These are phyloP conservation scores for Nemania bipapillata DNA, from an alignment of 2,329 filamentous ascomycete species.

Conservation along the genomic window DNA sequence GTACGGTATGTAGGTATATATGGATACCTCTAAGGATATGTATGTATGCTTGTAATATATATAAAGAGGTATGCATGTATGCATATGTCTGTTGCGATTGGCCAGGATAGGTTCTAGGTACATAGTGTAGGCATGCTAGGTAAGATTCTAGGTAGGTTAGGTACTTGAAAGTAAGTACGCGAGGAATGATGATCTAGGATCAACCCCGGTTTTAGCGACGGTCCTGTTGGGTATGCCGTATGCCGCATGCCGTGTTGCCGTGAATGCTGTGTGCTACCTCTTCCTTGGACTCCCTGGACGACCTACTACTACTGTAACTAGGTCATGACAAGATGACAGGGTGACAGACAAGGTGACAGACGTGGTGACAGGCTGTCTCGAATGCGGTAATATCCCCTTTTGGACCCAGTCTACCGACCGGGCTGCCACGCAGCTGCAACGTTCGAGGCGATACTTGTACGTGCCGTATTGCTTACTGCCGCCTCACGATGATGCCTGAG, in stretches of 20 bases:
- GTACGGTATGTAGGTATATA: not conserved
- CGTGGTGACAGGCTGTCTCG: not conserved
- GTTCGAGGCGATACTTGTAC: conserved; percentile 13
- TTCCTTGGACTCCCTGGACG: too few species aligned
- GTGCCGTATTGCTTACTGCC: conserved; percentile 37
- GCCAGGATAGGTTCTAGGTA: too few species aligned
- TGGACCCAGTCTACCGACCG: not conserved
- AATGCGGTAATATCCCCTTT: not conserved
- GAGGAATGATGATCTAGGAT: conserved; percentile 12
- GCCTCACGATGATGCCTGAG: conserved; percentile 20
- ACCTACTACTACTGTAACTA: too few species aligned
- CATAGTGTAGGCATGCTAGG: too few species aligned
- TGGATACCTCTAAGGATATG: too few species aligned
- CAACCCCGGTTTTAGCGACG: conserved; percentile 19
- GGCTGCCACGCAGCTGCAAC: conserved; percentile 16
- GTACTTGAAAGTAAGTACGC: not conserved
- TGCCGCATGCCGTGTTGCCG: not conserved
- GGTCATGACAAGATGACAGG: too few species aligned
- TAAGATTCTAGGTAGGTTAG: not conserved
- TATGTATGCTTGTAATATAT: not conserved
- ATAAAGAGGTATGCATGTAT: not conserved
- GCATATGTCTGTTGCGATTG: not conserved
- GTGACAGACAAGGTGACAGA: too few species aligned
- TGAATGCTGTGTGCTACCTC: not conserved
- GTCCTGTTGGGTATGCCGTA: conserved; percentile 22